Conservation (phyloP, 2,329 filamentous ascomycete species). For the Gaeumannomyces tritici region DNA sequence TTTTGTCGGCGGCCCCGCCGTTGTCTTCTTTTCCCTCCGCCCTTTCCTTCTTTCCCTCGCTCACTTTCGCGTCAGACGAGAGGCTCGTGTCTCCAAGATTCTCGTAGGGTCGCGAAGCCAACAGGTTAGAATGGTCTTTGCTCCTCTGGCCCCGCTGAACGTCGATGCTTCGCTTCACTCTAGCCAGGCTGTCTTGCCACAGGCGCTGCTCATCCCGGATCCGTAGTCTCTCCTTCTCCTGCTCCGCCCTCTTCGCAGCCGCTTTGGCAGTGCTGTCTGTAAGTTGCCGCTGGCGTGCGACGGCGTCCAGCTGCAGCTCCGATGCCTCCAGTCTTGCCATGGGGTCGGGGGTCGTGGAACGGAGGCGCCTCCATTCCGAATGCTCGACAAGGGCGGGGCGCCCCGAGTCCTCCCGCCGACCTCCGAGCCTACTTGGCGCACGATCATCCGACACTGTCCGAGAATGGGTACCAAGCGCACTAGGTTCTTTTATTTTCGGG, state of each 20-base stretch:
- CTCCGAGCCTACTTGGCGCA: not conserved
- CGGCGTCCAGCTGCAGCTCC: not conserved
- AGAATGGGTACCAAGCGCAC: not conserved
- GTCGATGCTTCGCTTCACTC: not conserved
- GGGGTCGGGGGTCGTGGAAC: not conserved
- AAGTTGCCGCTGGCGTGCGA: not conserved
- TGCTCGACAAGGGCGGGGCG: too few relatives aligned
- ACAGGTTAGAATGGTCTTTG: not conserved
- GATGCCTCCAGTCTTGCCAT: not conserved
- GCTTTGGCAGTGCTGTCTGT: conserved; percentile 1
- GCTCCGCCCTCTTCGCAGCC: not conserved
- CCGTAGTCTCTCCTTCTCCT: not conserved
- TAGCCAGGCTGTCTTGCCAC: not conserved
- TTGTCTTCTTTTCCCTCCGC: not conserved
- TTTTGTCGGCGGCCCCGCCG: not conserved
- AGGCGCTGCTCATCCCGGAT: not conserved
- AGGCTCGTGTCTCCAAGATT: not conserved
- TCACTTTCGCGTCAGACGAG: not conserved
- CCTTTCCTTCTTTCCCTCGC: not conserved
- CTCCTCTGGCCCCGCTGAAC: too few relatives aligned
- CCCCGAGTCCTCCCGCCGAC: not conserved
- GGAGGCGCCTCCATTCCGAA: not conserved
- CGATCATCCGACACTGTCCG: not conserved
- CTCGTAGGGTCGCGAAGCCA: not conserved
- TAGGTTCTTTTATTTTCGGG: not conserved